Conservation (phyloP, 352 stramenopile genomes). For the Phytophthora podocarpi region DNA sequence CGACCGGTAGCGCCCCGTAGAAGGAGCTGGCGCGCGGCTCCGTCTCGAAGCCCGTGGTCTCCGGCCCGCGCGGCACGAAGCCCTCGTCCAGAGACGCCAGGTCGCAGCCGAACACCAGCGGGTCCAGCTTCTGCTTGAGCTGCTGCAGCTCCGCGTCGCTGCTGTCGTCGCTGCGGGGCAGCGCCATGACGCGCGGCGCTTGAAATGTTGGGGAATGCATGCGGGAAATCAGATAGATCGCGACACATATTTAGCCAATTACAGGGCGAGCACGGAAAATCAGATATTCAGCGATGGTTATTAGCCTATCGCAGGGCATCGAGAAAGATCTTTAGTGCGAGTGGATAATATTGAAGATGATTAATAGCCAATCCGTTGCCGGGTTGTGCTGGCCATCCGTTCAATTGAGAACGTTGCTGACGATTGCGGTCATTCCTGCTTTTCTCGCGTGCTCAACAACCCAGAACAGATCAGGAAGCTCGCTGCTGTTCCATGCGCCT, state of each 20-base stretch:
- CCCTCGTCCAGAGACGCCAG: conserved; percentile 60
- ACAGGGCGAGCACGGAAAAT: no score
- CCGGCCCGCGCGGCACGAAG: conserved; percentile 70
- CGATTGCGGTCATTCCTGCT: conserved; percentile 20
- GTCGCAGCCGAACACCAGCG: conserved; percentile 56
- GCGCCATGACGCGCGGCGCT: conserved; percentile 30
- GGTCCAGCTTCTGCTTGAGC: conserved; percentile 65
- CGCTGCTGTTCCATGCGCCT: no score
- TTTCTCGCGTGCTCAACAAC: no score
- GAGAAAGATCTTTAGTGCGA: no score
- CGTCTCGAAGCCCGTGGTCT: conserved; percentile 65
- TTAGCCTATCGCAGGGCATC: no score
- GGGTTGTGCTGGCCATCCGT: conserved; percentile 15
- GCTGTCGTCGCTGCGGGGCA: conserved; percentile 31
- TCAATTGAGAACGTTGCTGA: not conserved
- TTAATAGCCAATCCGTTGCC: conserved; percentile 13
- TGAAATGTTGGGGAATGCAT: not conserved
- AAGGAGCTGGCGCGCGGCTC: conserved; percentile 43
- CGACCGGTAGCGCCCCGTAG: conserved; percentile 30
- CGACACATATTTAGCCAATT: no score
- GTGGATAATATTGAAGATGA: no score
- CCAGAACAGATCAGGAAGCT: not conserved
- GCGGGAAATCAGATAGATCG: conserved; percentile 1
- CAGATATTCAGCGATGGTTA: no score
- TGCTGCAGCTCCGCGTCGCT: conserved; percentile 61